These are phyloP conservation scores for Alternaria infectoria DNA, from an alignment of 2,329 filamentous ascomycete species.

Conservation along the genomic window DNA sequence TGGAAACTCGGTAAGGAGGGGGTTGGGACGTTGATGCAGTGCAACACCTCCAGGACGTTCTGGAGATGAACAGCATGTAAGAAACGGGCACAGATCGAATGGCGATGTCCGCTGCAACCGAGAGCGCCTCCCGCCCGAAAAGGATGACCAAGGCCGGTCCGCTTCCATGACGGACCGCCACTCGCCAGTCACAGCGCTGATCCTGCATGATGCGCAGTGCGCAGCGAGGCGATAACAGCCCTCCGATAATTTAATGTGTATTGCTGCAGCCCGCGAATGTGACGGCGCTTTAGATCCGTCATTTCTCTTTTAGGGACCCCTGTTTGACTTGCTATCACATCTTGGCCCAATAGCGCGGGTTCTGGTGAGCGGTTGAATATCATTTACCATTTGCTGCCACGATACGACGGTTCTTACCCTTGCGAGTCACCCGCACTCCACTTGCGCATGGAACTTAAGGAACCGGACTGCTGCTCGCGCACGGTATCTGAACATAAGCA, in stretches of 20 bases:
- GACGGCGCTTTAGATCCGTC: constrained; percentile 36
- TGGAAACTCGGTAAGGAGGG: constrained; percentile 4
- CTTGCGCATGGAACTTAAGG: constrained; percentile 42
- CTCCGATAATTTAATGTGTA: constrained; percentile 24
- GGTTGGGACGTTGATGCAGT: constrained; percentile 13
- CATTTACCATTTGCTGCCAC: constrained; percentile 44
- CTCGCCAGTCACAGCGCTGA: constrained; percentile 37
- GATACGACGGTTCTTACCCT: constrained; percentile 37
- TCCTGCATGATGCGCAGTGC: constrained; percentile 29
- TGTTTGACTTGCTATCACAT: constrained; percentile 43
- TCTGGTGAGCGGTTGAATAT: constrained; percentile 44
- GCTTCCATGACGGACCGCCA: constrained; percentile 28
- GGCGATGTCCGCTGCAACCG: constrained; percentile 41
- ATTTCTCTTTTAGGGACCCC: constrained; percentile 28
- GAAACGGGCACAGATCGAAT: constrained; percentile 24
- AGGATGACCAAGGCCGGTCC: constrained; percentile 25
- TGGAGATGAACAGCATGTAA: constrained; percentile 9
- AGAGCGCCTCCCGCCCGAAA: constrained; percentile 41
- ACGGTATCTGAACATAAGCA: constrained; percentile 29
- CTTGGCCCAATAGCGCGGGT: constrained; percentile 48
- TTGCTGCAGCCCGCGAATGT: constrained; percentile 33
- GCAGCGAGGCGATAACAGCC: constrained; percentile 19
- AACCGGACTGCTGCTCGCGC: constrained; percentile 37
- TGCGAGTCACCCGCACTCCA: constrained; percentile 40
- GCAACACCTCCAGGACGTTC: constrained; percentile 14